Percentiles rank a stretch among this genome's conserved stretches.
These are phyloP conservation scores for Nakazawaea siamensis DNA, from an alignment of 805 yeast genomes.

Conservation along the genomic window DNA sequence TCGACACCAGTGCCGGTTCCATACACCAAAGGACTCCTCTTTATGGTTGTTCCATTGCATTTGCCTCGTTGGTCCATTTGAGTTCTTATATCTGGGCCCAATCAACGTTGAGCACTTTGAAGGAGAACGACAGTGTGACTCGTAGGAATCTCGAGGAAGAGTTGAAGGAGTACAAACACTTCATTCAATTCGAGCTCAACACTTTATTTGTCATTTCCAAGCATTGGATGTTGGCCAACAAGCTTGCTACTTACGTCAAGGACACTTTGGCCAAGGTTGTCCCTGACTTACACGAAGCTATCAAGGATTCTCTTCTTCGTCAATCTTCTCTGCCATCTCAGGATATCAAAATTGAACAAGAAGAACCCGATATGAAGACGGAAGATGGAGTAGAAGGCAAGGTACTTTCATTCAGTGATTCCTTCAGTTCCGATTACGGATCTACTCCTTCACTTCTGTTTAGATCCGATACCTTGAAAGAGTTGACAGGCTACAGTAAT, in stretches of 20 bases:
- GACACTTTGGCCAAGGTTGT: slow-evolving; percentile 35
- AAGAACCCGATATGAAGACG: neutral
- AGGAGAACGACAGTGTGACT: slow-evolving; percentile 13
- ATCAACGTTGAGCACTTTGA: slow-evolving; percentile 20
- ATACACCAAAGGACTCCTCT: slow-evolving; percentile 39
- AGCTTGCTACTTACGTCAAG: slow-evolving; percentile 35
- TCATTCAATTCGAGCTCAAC: slow-evolving; percentile 38
- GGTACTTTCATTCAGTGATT: slow-evolving; percentile 1
- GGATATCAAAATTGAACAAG: slow-evolving; percentile 1
- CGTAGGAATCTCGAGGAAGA: slow-evolving; percentile 26
- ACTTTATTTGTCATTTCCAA: slow-evolving; percentile 40
- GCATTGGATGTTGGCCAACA: slow-evolving; percentile 44
- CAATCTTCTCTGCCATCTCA: neutral
- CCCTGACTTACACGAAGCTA: slow-evolving; percentile 30
- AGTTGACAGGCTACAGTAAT: neutral
- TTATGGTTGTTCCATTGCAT: slow-evolving; percentile 45
- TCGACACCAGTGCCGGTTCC: slow-evolving; percentile 38
- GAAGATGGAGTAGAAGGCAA: neutral
- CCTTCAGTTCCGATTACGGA: neutral
- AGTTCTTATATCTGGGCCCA: slow-evolving; percentile 48
- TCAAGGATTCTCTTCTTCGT: slow-evolving; percentile 24
- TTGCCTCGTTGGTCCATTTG: slow-evolving; percentile 41
- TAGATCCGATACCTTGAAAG: neutral
- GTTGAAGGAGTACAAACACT: slow-evolving; percentile 35
- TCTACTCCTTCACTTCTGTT: neutral